Evolutionary conservation across 2,329 filamentous ascomycete genomes (phyloP).

Genomic region (Xylariales sp.): DNA sequence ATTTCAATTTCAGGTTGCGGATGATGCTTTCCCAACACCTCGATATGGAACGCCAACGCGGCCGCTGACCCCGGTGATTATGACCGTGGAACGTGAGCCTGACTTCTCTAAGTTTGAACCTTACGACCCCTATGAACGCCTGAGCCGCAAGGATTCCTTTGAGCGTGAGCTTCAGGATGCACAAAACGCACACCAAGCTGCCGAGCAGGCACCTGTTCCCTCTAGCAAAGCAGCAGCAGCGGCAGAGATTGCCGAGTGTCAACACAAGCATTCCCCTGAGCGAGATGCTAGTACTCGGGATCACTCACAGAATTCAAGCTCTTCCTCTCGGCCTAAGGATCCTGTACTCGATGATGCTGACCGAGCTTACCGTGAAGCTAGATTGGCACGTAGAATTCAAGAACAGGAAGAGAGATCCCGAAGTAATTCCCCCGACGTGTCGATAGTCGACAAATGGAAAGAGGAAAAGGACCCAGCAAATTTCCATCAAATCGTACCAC

Average conservation of each 20-base stretch:
- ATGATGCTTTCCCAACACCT: constrained; percentile 64
- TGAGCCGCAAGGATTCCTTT: constrained; percentile 63
- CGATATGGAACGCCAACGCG: constrained; percentile 53
- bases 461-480: constrained; percentile 53
- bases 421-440: constrained; percentile 62
- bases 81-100: constrained; percentile 66
- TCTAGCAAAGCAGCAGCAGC: constrained; percentile 61
- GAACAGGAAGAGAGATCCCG: constrained; percentile 66
- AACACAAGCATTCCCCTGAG: constrained; percentile 48
- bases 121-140: constrained; percentile 51
- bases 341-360: constrained; percentile 68
- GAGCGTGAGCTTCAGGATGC: constrained; percentile 61
- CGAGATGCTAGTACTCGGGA: constrained; percentile 52
- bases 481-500: constrained; percentile 63
- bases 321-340: constrained; percentile 53
- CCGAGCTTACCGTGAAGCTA: constrained; percentile 66
- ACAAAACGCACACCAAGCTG: constrained; percentile 58
- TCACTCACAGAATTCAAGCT: constrained; percentile 49
- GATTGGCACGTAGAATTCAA: constrained; percentile 64
- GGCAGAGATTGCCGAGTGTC: constrained; percentile 54
- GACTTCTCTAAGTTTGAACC: constrained; percentile 54
- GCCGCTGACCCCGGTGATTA: constrained; percentile 62
- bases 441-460: constrained; percentile 67
- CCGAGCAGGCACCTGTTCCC: constrained; percentile 61
- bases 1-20: constrained; percentile 68